Percentiles rank a stretch among this genome's conserved stretches.
These are phyloP conservation scores for Macrotyloma uniflorum DNA, from an alignment of 306 rosid species.

Conservation along the genomic window DNA sequence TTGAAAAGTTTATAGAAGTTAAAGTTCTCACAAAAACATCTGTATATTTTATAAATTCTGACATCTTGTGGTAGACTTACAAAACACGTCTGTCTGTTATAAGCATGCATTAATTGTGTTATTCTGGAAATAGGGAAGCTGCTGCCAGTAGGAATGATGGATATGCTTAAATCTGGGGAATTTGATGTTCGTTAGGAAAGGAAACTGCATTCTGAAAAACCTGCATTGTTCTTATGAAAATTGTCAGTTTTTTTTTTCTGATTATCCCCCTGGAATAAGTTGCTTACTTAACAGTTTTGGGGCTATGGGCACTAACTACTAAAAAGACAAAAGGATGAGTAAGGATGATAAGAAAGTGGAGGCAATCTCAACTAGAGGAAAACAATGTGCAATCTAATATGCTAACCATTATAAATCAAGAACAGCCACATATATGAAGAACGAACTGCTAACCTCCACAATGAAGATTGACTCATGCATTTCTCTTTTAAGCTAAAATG, in stretches of 20 bases:
- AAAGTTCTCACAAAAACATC: not conserved
- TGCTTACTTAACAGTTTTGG: not conserved
- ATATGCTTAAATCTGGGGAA: not conserved
- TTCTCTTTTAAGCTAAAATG: not conserved
- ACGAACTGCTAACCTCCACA: not conserved
- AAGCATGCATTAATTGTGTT: not conserved
- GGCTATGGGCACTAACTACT: not conserved
- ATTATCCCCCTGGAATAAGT: not conserved
- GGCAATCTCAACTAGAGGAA: not conserved
- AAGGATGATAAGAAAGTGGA: not conserved
- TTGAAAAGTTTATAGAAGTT: not conserved
- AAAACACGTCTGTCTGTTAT: not conserved
- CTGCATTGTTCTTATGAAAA: not conserved
- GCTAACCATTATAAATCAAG: not conserved
- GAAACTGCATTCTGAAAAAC: slow-evolving; percentile 1
- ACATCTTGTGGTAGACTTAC: not conserved
- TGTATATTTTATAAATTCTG: not conserved
- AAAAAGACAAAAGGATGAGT: not conserved
- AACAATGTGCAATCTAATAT: not conserved
- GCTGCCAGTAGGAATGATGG: not conserved
- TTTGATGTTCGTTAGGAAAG: not conserved
- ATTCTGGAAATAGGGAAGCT: not conserved
- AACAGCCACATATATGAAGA: not conserved
- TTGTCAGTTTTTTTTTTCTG: not conserved
- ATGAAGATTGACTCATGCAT: not conserved